Evolutionary conservation across 1,139 yeast species (phyloP).

Genomic region (Blastobotrys buckinghamii): DNA sequence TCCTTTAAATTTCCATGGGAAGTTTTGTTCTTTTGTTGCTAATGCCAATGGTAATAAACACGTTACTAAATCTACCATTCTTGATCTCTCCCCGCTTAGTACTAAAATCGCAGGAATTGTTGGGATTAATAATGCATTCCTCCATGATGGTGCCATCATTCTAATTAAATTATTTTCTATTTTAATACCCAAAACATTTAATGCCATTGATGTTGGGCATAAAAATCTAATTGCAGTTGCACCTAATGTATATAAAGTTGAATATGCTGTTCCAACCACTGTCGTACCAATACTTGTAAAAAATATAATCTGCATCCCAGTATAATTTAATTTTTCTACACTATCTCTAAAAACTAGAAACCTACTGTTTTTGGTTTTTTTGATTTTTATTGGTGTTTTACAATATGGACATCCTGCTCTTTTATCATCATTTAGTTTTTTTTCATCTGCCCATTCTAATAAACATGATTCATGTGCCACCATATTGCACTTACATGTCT

Average conservation of each 20-base stretch:
- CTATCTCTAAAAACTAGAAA: slow-evolving; percentile 25
- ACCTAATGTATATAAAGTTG: slow-evolving; percentile 32
- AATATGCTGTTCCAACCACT: slow-evolving; percentile 25
- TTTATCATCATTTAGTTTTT: slow-evolving; percentile 22
- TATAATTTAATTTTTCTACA: slow-evolving; percentile 21
- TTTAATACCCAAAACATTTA: slow-evolving; percentile 26
- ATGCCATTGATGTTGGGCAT: slow-evolving; percentile 29
- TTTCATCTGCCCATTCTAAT: slow-evolving; percentile 40
- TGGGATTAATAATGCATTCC: slow-evolving; percentile 24
- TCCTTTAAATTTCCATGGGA: slow-evolving; percentile 25
- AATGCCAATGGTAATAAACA: slow-evolving; percentile 23
- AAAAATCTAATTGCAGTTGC: slow-evolving; percentile 32
- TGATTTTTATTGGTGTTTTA: slow-evolving; percentile 32
- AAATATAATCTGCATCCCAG: slow-evolving; percentile 23
- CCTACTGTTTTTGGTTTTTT: slow-evolving; percentile 16
- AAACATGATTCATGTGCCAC: slow-evolving; percentile 42
- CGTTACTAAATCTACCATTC: slow-evolving; percentile 17
- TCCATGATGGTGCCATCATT: slow-evolving; percentile 20
- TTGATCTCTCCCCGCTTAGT: slow-evolving; percentile 20
- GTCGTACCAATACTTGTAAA: slow-evolving; percentile 29
- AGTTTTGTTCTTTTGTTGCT: slow-evolving; percentile 17
- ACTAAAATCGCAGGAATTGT: slow-evolving; percentile 24
- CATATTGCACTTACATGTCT: slow-evolving; percentile 39
- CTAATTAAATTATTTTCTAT: slow-evolving; percentile 18
- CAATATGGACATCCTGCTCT: slow-evolving; percentile 43